phyloP scores from a whole-genome alignment of 164 flowering plant genomes.

The Saururus chinensis region DNA sequence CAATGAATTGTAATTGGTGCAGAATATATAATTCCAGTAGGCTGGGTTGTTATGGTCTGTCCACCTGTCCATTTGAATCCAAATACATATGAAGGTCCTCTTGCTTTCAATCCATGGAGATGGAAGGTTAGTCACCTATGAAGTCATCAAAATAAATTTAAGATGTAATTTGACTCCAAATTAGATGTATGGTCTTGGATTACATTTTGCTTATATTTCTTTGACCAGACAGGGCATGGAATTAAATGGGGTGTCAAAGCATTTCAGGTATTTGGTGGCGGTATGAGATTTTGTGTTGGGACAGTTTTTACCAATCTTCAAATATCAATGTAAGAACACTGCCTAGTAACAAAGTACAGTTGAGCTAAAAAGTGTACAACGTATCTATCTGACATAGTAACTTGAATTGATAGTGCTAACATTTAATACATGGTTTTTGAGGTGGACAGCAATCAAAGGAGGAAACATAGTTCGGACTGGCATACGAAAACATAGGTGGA shows the following conservation, averaged over 20 bases:
- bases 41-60: conserved; percentile 86
- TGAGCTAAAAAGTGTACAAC: conserved; percentile 1
- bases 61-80: conserved; percentile 90
- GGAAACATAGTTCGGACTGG: conserved; percentile 61
- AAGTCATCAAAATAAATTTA: not conserved
- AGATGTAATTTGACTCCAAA: not conserved
- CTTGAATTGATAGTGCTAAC: not conserved
- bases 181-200: not conserved
- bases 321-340: conserved; percentile 26
- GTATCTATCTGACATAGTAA: conserved; percentile 5
- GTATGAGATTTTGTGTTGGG: conserved; percentile 36
- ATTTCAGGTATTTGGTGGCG: conserved; percentile 43
- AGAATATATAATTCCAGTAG: conserved; percentile 84
- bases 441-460: conserved; percentile 65
- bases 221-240: conserved; percentile 13
- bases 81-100: conserved; percentile 55
- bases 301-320: conserved; percentile 27
- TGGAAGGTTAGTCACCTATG: conserved; percentile 53
- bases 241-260: conserved; percentile 18
- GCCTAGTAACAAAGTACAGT: conserved; percentile 30
- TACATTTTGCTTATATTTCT: not conserved
- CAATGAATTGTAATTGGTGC: conserved; percentile 9
- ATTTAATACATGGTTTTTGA: conserved; percentile 14
- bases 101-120: conserved; percentile 73
- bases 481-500: conserved; percentile 24